A percentile compares a stretch with the other conserved stretches of the same genome.
Conservation (phyloP, 2,329 filamentous ascomycete genomes). For the Beauveria medogensis region DNA sequence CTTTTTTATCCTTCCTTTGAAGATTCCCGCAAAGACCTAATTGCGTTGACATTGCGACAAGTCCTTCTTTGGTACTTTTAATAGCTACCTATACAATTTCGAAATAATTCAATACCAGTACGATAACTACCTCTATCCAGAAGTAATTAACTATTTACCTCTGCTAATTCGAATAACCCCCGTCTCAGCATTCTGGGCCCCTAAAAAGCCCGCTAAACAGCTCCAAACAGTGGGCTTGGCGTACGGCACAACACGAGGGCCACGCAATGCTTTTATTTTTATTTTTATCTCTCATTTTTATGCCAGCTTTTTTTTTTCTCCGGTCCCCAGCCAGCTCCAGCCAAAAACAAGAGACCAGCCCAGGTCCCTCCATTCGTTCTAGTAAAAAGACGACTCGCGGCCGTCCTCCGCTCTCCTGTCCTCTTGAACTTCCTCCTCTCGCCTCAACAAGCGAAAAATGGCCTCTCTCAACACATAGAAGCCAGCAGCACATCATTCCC, state of each 20-base stretch:
- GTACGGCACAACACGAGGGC: not conserved
- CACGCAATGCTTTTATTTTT: conserved; percentile 1
- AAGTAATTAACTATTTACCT: too few relatives aligned
- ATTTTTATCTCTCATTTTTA: not conserved
- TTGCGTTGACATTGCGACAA: too few relatives aligned
- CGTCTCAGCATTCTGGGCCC: too few relatives aligned
- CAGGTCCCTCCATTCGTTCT: not conserved
- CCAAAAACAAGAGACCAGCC: not conserved
- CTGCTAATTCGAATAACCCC: not conserved
- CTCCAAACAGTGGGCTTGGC: not conserved
- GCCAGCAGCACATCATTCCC: not conserved
- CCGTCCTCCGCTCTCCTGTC: not conserved
- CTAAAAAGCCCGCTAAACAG: not conserved
- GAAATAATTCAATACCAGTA: too few relatives aligned
- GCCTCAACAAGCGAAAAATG: not conserved
- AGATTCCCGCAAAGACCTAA: too few relatives aligned
- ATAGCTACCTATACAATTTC: too few relatives aligned
- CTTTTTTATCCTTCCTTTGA: too few relatives aligned
- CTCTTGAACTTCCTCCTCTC: not conserved
- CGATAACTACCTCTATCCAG: too few relatives aligned
- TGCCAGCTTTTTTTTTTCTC: not conserved
- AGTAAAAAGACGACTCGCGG: not conserved
- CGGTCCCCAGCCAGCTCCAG: not conserved
- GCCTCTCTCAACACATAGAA: not conserved
- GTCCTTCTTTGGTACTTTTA: too few relatives aligned